These are phyloP conservation scores for Suillus ampliporus DNA, from an alignment of 768 basidiomycete species.

Conservation along the genomic window DNA sequence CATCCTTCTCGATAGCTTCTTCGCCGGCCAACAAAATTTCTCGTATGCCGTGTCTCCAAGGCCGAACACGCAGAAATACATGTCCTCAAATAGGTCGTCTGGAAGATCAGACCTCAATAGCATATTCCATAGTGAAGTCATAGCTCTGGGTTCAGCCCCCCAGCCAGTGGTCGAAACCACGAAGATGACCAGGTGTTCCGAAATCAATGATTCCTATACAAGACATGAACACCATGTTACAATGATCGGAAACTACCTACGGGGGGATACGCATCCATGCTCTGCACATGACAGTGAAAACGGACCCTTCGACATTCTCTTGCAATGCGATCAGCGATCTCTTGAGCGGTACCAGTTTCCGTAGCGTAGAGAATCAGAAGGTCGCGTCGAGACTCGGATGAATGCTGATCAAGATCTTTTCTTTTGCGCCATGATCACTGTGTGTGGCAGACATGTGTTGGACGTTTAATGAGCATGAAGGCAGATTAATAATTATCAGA, in stretches of 20 bases:
- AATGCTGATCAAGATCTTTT: neutral
- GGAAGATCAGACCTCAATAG: constrained; percentile 82
- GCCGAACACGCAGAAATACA: constrained; percentile 80
- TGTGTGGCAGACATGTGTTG: constrained; percentile 1
- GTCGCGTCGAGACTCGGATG: constrained; percentile 26
- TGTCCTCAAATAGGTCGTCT: constrained; percentile 77
- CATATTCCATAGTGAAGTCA: constrained; percentile 79
- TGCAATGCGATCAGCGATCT: constrained; percentile 78
- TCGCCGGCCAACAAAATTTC: constrained; percentile 92
- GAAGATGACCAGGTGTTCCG: constrained; percentile 72
- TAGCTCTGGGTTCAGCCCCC: too few species aligned
- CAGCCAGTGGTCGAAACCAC: constrained; percentile 87
- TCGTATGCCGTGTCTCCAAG: constrained; percentile 89
- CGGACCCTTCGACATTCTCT: constrained; percentile 70
- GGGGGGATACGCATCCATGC: constrained; percentile 38
- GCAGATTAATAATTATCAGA: too few species aligned
- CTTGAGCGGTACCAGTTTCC: constrained; percentile 90
- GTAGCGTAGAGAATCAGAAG: constrained; percentile 84
- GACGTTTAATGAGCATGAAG: neutral
- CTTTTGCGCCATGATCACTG: neutral
- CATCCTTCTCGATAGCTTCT: constrained; percentile 72
- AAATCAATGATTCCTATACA: constrained; percentile 66
- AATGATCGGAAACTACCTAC: constrained; percentile 19
- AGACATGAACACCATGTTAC: neutral
- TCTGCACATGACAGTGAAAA: constrained; percentile 48